These are phyloP conservation scores for Pythium graminicola DNA, from an alignment of 352 stramenopile species.

Conservation along the genomic window DNA sequence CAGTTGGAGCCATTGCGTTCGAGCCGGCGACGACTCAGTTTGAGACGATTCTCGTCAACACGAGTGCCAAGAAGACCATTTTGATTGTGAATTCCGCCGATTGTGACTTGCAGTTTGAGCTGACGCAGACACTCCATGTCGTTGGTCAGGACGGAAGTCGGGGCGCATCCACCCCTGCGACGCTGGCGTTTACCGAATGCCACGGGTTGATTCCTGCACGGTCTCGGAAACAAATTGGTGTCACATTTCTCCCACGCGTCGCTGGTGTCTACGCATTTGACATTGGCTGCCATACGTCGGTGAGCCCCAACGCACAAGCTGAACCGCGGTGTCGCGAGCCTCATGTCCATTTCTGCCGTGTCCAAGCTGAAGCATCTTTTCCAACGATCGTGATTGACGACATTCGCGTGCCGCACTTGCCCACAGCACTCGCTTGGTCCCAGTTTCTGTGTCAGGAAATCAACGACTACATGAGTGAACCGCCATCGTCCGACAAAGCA, in stretches of 20 bases:
- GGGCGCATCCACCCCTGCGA: constrained; percentile 7
- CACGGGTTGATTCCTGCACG: constrained; percentile 61
- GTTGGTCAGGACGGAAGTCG: neutral
- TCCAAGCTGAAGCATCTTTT: constrained; percentile 77
- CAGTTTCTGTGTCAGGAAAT: constrained; percentile 72
- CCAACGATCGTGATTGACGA: constrained; percentile 82
- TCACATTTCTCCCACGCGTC: constrained; percentile 63
- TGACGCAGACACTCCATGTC: constrained; percentile 37
- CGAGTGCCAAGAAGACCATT: constrained; percentile 52
- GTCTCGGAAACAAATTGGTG: constrained; percentile 67
- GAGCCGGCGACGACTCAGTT: constrained; percentile 60
- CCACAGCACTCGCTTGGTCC: constrained; percentile 51
- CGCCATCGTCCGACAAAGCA: constrained; percentile 12
- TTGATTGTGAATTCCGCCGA: constrained; percentile 72
- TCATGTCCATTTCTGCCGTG: constrained; percentile 36
- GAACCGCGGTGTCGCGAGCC: constrained; percentile 14
- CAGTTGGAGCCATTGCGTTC: constrained; percentile 69
- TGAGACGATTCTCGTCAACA: constrained; percentile 84
- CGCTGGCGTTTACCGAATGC: constrained; percentile 52
- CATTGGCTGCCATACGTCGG: constrained; percentile 47
- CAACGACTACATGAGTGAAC: constrained; percentile 58
- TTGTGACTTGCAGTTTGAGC: constrained; percentile 56
- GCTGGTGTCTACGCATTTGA: constrained; percentile 68
- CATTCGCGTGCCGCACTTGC: constrained; percentile 49
- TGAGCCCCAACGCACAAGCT: neutral